These are phyloP conservation scores for Metroxylon sagu DNA, from an alignment of 176 grass and related monocot genomes.

Conservation along the genomic window DNA sequence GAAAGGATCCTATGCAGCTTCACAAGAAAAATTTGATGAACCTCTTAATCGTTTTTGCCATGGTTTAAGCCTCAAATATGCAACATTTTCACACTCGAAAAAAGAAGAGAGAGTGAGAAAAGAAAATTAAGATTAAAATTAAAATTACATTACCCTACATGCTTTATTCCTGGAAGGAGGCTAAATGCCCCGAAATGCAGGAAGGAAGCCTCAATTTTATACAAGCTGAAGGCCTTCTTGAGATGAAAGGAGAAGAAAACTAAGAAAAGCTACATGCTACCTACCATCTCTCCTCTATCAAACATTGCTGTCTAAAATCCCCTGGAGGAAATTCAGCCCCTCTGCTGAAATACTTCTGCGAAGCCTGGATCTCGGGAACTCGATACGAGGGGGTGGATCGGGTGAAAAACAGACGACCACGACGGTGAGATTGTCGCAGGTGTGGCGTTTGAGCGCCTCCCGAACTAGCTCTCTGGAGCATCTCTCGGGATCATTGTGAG, in stretches of 20 bases:
- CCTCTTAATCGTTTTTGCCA: too few species aligned
- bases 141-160: too few species aligned
- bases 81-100: not conserved
- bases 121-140: too few species aligned
- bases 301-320: slow-evolving; percentile 65
- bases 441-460: slow-evolving; percentile 58
- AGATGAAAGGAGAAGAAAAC: too few species aligned
- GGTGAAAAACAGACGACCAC: slow-evolving; percentile 74
- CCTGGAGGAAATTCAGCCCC: slow-evolving; percentile 57
- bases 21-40: too few species aligned
- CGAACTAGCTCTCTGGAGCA: slow-evolving; percentile 28
- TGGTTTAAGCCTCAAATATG: not conserved
- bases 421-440: slow-evolving; percentile 70
- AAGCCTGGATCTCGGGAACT: slow-evolving; percentile 64
- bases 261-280: too few species aligned
- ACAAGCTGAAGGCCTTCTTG: too few species aligned
- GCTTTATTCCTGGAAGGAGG: too few species aligned
- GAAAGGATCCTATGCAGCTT: too few species aligned
- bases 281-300: not conserved
- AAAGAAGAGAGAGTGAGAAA: not conserved
- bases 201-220: too few species aligned
- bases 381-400: slow-evolving; percentile 72
- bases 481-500: slow-evolving; percentile 30
- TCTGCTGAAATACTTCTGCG: slow-evolving; percentile 89
- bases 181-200: too few species aligned